phyloP scores from a whole-genome alignment of 148 eudicot species.

The Agrostemma githago region DNA sequence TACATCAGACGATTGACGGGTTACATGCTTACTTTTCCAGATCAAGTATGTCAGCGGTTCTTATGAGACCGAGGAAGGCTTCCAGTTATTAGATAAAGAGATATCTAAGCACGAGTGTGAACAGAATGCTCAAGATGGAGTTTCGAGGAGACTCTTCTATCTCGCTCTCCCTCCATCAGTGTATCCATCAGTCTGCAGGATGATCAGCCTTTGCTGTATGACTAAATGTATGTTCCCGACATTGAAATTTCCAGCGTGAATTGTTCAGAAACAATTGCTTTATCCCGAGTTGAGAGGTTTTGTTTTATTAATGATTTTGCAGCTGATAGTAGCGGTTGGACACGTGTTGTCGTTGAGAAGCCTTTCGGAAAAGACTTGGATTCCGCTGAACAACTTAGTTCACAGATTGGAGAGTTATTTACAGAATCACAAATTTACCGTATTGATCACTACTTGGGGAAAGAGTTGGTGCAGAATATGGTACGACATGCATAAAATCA shows the following conservation, averaged over 20 bases:
- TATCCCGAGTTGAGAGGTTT: no score
- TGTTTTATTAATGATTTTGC: constrained; percentile 14
- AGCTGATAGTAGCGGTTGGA: constrained; percentile 94
- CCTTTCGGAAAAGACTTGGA: constrained; percentile 89
- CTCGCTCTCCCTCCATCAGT: constrained; percentile 99
- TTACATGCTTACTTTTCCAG: constrained; percentile 34
- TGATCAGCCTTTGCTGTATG: constrained; percentile 68
- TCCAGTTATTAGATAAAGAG: constrained; percentile 58
- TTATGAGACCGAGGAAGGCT: constrained; percentile 78
- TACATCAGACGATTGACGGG: neutral
- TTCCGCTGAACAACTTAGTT: constrained; percentile 82
- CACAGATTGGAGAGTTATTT: constrained; percentile 85
- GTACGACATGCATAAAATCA: constrained; percentile 34
- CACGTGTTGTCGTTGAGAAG: constrained; percentile 91
- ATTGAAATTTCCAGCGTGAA: no score
- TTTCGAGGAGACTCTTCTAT: constrained; percentile 81
- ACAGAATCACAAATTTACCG: constrained; percentile 90
- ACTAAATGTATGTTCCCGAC: constrained; percentile 52
- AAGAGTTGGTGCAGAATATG: constrained; percentile 97
- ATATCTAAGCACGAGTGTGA: constrained; percentile 55
- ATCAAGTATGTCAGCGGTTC: constrained; percentile 82
- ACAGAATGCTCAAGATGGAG: constrained; percentile 44
- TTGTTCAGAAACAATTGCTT: no score
- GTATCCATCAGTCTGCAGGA: constrained; percentile 91
- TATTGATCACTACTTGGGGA: constrained; percentile 95